A percentile compares a stretch with the other conserved stretches of the same genome.
These are phyloP conservation scores for Phytopythium montanum DNA, from an alignment of 352 stramenopile genomes.

Conservation along the genomic window DNA sequence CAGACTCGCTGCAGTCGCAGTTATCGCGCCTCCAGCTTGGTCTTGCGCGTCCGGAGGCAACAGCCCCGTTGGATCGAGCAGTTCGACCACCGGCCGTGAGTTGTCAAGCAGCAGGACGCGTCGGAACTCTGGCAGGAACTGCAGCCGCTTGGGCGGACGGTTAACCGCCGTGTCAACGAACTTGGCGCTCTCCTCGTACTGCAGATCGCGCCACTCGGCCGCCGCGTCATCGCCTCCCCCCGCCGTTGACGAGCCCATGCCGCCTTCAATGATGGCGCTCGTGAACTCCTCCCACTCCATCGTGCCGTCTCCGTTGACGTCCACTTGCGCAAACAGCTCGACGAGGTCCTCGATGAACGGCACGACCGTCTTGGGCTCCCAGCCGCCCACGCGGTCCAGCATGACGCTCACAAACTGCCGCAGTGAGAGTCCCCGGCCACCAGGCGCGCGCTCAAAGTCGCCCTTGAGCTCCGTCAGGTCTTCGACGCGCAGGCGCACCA, in stretches of 20 bases:
- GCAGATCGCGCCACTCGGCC: slow-evolving; percentile 50
- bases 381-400: slow-evolving; percentile 55
- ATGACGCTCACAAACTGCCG: slow-evolving; percentile 69
- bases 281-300: slow-evolving; percentile 88
- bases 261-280: slow-evolving; percentile 74
- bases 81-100: slow-evolving; percentile 61
- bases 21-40: not conserved
- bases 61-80: slow-evolving; percentile 50
- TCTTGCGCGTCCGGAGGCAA: slow-evolving; percentile 29
- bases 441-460: slow-evolving; percentile 51
- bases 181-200: slow-evolving; percentile 63
- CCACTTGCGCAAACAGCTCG: slow-evolving; percentile 73
- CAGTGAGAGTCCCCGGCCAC: slow-evolving; percentile 46
- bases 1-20: not conserved
- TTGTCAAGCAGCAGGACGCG: slow-evolving; percentile 59
- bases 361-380: slow-evolving; percentile 49
- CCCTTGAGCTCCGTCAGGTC: slow-evolving; percentile 58
- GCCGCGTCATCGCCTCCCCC: slow-evolving; percentile 19
- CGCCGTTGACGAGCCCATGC: slow-evolving; percentile 42
- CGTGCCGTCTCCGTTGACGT: slow-evolving; percentile 71
- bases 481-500: slow-evolving; percentile 70
- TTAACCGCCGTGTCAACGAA: slow-evolving; percentile 50
- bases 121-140: slow-evolving; percentile 55
- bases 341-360: slow-evolving; percentile 71
- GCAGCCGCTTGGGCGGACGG: slow-evolving; percentile 53